Evolutionary conservation across 768 basidiomycete genomes (phyloP), one percentile per base, ranked within the genome.

Genomic region (Kwoniella dejecticola): DNA sequence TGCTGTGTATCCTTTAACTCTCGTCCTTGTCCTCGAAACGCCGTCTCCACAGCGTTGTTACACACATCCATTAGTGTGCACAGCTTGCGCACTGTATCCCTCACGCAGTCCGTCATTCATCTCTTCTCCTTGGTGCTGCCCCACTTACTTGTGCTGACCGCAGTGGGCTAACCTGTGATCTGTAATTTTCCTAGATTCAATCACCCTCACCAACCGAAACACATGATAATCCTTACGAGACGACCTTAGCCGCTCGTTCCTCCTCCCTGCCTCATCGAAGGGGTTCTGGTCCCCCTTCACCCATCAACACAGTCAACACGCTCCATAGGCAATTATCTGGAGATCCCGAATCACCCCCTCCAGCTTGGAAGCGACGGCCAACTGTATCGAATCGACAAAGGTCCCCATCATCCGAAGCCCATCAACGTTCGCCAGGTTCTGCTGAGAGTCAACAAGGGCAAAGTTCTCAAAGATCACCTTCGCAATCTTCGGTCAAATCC

Each of bases 311-410:
- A 24, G 52, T 60, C 54, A 67, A 72, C 57, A 67, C 52, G 11
- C 60, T 75, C 19, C 69, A 72, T 41, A 64, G 69, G 13, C 66
- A 68, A 44, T 57, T 75, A 17, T 67, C 73, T 15, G 71, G 69
- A 30, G 71, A 72, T 40, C 69, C 68, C 3, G 70, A 70, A 40
- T 49, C 62, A 2, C 70, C 72, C 15, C 72, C 74, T 38, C 72
- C 74, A 8, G 74, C 69, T 12, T 77, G 76, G 76, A 71, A 74
- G 52, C 64, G 76, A 24, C 60, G 76, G n/a, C 42, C 72, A 7
- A 54, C 68, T 11, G 41, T 63, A 17, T 66, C 67, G 15, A 42
- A 21, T 30, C 44, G 50, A 19, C 41, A 42, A 57, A 57, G 47
- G 3, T 33, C 26, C 4, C 26, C 33, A 26, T 33, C 62, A 17